Evolutionary conservation across 768 basidiomycete genomes (phyloP).

Genomic region (Tylopilus sp.): DNA sequence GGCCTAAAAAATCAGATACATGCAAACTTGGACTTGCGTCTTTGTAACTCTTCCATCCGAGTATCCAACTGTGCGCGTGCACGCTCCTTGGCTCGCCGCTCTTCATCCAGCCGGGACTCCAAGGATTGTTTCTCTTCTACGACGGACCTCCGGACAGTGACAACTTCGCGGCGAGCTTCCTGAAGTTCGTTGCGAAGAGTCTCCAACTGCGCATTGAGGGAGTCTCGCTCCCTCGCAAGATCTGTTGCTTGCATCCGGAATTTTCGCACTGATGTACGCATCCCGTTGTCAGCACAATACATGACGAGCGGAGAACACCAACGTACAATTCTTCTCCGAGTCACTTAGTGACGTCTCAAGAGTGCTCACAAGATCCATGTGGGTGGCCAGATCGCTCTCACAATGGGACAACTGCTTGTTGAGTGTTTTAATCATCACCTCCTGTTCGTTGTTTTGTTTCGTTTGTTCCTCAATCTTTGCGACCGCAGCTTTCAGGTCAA

Average conservation of each 20-base stretch:
- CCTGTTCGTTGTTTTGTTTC: constrained; percentile 78
- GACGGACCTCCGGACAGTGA: constrained; percentile 70
- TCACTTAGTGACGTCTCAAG: constrained; percentile 86
- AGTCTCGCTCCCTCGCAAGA: constrained; percentile 81
- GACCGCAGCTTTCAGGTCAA: constrained; percentile 52
- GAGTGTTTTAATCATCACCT: constrained; percentile 88
- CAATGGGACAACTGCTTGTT: constrained; percentile 94
- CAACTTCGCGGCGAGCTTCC: constrained; percentile 78
- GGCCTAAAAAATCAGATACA: constrained; percentile 56
- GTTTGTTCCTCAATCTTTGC: constrained; percentile 68
- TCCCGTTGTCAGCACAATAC: constrained; percentile 9
- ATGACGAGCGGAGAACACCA: constrained; percentile 1
- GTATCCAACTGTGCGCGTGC: constrained; percentile 82
- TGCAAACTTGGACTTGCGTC: constrained; percentile 89
- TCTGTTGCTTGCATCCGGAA: constrained; percentile 93
- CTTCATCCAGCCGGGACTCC: constrained; percentile 80
- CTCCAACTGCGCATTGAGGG: constrained; percentile 61
- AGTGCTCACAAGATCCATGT: constrained; percentile 84
- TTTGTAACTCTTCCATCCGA: constrained; percentile 80
- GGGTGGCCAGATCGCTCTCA: constrained; percentile 85
- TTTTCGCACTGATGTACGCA: constrained; percentile 65
- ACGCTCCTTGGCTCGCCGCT: constrained; percentile 85
- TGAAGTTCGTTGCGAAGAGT: constrained; percentile 67
- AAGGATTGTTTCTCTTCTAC: constrained; percentile 87
- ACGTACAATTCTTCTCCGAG: constrained; percentile 89